Evolutionary conservation across 371 early-diverging fungal genomes (phyloP).

Genomic region (Lichtheimia ornata): DNA sequence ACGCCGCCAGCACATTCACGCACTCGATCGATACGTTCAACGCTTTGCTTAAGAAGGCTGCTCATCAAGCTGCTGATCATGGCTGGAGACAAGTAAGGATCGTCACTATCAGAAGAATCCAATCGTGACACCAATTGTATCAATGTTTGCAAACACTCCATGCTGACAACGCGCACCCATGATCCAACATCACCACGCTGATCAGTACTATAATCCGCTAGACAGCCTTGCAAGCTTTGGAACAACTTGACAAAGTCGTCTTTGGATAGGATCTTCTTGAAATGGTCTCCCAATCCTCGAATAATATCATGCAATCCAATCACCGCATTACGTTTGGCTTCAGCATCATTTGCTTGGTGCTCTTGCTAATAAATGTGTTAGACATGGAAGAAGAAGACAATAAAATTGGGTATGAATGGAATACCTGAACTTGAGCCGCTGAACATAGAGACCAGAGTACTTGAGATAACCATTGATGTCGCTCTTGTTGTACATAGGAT

Average conservation of each 20-base stretch:
- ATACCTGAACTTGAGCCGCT: constrained; percentile 36
- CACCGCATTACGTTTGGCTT: constrained; percentile 70
- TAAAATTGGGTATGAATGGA: background rate
- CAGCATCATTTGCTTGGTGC: constrained; percentile 59
- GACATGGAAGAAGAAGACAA: background rate
- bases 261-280: constrained; percentile 43
- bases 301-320: constrained; percentile 52
- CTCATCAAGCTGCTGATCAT: constrained; percentile 37
- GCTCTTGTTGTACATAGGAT: constrained; percentile 23
- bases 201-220: constrained; percentile 87
- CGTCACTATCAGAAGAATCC: constrained; percentile 25
- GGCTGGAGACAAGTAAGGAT: constrained; percentile 25
- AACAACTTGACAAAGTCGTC: constrained; percentile 47
- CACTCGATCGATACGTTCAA: constrained; percentile 83
- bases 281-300: constrained; percentile 27
- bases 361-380: constrained; percentile 28
- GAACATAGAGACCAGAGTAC: constrained; percentile 28
- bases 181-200: constrained; percentile 96
- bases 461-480: constrained; percentile 23
- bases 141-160: constrained; percentile 58
- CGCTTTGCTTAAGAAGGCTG: constrained; percentile 67
- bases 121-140: constrained; percentile 44
- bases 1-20: constrained; percentile 67
- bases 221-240: constrained; percentile 50
- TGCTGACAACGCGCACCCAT: constrained; percentile 82